These are phyloP conservation scores for Cornus controversa DNA, from an alignment of 148 eudicot species.

Conservation along the genomic window DNA sequence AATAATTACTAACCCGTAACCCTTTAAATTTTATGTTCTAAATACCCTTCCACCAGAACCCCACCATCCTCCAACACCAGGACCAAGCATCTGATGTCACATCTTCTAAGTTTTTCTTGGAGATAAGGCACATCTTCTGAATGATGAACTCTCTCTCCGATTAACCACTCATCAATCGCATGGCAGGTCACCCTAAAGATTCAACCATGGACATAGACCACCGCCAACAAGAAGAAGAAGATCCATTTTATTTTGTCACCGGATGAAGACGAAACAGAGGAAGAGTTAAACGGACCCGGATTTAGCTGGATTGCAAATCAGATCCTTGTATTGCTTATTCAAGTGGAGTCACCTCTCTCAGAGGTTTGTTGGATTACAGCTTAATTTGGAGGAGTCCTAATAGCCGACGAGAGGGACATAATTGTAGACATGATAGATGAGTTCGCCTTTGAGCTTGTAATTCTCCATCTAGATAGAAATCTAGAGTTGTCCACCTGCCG, in stretches of 20 bases:
- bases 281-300: conserved; percentile 37
- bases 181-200: not conserved
- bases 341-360: no score
- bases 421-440: conserved; percentile 78
- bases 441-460: conserved; percentile 47
- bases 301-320: conserved; percentile 53
- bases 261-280: conserved; percentile 22
- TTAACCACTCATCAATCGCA: conserved; percentile 6
- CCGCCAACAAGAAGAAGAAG: conserved; percentile 14
- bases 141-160: conserved; percentile 5
- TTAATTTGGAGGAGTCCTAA: conserved; percentile 79
- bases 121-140: no score
- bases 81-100: not conserved
- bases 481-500: conserved; percentile 66
- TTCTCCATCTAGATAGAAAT: conserved; percentile 84
- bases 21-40: no score
- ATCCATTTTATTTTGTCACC: conserved; percentile 41
- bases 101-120: no score
- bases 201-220: conserved; percentile 38
- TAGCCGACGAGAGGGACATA: conserved; percentile 84
- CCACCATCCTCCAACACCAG: no score
- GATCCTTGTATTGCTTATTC: conserved; percentile 20
- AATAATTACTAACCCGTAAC: no score
- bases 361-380: conserved; percentile 38
- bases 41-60: no score